Evolutionary conservation across 2,329 filamentous ascomycete genomes (phyloP).

Genomic region (Penicillium sp.): DNA sequence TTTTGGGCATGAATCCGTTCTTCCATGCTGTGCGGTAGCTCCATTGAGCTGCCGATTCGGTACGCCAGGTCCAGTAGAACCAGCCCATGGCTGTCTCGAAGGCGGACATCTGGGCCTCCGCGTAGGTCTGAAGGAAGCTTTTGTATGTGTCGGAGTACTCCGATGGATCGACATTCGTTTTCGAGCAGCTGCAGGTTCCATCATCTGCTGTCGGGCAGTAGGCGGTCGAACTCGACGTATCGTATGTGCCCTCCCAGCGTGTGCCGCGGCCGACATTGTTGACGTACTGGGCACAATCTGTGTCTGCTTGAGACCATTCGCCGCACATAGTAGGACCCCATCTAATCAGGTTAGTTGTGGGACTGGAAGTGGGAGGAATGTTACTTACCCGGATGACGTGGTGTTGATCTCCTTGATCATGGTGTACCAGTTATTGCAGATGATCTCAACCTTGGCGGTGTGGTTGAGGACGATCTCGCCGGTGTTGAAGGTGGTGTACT

Average conservation of each 20-base stretch:
- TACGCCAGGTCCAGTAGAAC: constrained; percentile 99
- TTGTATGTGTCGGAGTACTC: constrained; percentile 76
- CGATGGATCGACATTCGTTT: constrained; percentile 72
- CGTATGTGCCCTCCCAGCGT: constrained; percentile 85
- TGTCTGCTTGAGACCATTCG: constrained; percentile 97
- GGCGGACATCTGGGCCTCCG: constrained; percentile 91
- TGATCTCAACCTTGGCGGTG: constrained; percentile 79
- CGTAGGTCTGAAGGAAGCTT: constrained; percentile 82
- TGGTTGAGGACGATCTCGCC: constrained; percentile 82
- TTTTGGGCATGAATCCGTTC: constrained; percentile 73
- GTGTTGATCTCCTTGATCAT: constrained; percentile 75
- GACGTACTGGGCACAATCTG: constrained; percentile 83
- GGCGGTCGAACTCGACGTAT: constrained; percentile 67
- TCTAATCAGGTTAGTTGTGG: constrained; percentile 27
- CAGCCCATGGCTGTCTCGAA: constrained; percentile 95
- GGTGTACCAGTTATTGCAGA: constrained; percentile 82
- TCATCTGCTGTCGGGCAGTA: constrained; percentile 67
- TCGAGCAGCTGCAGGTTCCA: constrained; percentile 70
- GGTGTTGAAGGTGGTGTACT: constrained; percentile 97
- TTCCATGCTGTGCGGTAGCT: constrained; percentile 68
- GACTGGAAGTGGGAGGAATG: neutral
- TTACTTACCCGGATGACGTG: constrained; percentile 63
- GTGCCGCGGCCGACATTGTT: constrained; percentile 89
- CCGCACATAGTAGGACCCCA: constrained; percentile 94
- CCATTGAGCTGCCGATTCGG: constrained; percentile 84